Evolutionary conservation across 2,329 filamentous ascomycete species (phyloP).

Genomic region (Botrytis galanthina): DNA sequence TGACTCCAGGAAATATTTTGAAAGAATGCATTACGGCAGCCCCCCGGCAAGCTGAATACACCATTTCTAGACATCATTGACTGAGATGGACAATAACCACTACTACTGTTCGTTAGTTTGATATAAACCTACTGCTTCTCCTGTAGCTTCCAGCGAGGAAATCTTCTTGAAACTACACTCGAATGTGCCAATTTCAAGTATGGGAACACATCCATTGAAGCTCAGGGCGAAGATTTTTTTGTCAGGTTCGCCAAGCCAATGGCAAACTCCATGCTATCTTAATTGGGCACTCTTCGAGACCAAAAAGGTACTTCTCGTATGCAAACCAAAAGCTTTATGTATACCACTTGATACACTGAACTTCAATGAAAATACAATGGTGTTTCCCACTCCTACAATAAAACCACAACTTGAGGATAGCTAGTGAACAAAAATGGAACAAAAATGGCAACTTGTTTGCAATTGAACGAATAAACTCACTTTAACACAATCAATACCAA

Average conservation of each 20-base stretch:
- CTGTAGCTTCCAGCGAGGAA: not conserved
- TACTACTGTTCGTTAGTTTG: not conserved
- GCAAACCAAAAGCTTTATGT: not conserved
- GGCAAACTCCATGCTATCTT: not conserved
- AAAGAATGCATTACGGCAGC: constrained; percentile 21
- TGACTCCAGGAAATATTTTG: constrained; percentile 2
- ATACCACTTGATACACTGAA: constrained; percentile 1
- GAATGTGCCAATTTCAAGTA: no score
- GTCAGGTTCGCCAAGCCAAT: not conserved
- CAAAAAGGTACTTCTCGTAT: not conserved
- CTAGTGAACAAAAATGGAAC: not conserved
- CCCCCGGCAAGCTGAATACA: constrained; percentile 20
- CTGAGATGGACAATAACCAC: not conserved
- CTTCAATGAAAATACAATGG: not conserved
- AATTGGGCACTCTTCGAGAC: not conserved
- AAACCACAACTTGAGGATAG: not conserved
- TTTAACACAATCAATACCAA: not conserved
- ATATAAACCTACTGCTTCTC: not conserved
- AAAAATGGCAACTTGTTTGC: not conserved
- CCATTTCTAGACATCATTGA: constrained; percentile 15
- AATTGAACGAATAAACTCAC: not conserved
- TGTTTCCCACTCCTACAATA: not conserved
- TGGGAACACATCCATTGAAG: not conserved
- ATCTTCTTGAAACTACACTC: not conserved
- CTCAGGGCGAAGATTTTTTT: not conserved